Conservation (phyloP, 176 grass and related monocot genomes). For the Cenchrus purpureus region DNA sequence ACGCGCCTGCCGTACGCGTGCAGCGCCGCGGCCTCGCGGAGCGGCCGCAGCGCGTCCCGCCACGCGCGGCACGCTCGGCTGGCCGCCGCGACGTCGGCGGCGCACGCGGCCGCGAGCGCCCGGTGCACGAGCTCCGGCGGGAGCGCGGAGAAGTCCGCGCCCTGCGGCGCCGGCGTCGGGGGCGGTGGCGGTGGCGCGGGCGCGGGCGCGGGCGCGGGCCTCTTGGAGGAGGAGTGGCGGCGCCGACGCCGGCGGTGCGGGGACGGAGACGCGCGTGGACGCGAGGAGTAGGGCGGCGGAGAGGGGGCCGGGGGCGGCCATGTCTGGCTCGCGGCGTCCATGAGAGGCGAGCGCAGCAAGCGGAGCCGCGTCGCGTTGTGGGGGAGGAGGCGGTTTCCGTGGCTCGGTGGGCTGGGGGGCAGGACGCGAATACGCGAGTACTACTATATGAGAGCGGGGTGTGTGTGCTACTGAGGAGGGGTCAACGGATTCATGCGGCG, state of each 20-base stretch:
- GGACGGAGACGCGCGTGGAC: neutral
- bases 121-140: conserved; percentile 56
- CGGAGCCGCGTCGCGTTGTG: conserved; percentile 19
- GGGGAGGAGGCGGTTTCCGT: neutral
- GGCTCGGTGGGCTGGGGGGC: neutral
- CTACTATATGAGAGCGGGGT: neutral
- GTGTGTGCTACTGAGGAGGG: neutral
- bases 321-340: conserved; percentile 57
- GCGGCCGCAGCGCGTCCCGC: conserved; percentile 68
- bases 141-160: conserved; percentile 46
- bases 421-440: neutral
- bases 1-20: conserved; percentile 55
- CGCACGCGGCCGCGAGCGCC: conserved; percentile 38
- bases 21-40: conserved; percentile 69
- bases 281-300: conserved; percentile 46
- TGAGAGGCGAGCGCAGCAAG: conserved; percentile 7
- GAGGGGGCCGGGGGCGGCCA: conserved; percentile 50
- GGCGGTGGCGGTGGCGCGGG: neutral
- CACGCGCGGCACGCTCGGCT: conserved; percentile 65
- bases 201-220: neutral
- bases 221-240: conserved; percentile 41
- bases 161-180: neutral
- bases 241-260: neutral
- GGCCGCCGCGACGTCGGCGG: conserved; percentile 55
- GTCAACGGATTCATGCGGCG: conserved; percentile 22